Evolutionary conservation across 371 early-diverging fungal genomes (phyloP).

Genomic region (Lichtheimia hyalospora): DNA sequence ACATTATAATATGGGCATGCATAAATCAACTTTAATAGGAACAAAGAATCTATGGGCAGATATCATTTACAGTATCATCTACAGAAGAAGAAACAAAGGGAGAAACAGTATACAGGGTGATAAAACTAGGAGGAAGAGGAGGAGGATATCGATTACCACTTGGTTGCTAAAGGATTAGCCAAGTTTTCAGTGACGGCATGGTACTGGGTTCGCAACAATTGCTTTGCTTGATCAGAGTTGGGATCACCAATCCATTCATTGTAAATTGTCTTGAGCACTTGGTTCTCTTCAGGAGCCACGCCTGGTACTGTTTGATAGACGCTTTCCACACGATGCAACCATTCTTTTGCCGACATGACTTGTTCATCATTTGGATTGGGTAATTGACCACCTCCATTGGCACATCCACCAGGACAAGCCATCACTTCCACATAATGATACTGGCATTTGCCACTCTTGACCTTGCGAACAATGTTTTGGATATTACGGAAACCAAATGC

Average conservation of each 20-base stretch:
- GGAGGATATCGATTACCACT: conserved; percentile 54
- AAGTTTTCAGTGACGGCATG: conserved; percentile 70
- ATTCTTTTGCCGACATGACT: conserved; percentile 59
- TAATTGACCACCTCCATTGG: conserved; percentile 91
- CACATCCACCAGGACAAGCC: conserved; percentile 94
- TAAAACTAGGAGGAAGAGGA: background rate
- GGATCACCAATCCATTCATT: conserved; percentile 53
- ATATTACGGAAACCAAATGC: conserved; percentile 97
- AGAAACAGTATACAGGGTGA: background rate
- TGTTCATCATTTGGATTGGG: conserved; percentile 36
- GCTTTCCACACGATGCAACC: conserved; percentile 57
- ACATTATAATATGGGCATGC: no score
- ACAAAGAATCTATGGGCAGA: no score
- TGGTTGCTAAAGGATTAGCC: conserved; percentile 68
- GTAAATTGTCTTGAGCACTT: conserved; percentile 52
- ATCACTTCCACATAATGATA: conserved; percentile 96
- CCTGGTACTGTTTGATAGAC: conserved; percentile 54
- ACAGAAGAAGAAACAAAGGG: no score
- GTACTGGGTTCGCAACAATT: conserved; percentile 73
- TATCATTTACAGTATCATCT: no score
- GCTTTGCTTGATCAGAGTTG: conserved; percentile 42
- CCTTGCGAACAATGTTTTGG: conserved; percentile 91
- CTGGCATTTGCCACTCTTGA: conserved; percentile 65
- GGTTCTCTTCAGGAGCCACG: conserved; percentile 59
- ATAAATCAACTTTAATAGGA: no score